Conservation (phyloP, 2,329 filamentous ascomycete species). For the Leptoxyphium fumago region DNA sequence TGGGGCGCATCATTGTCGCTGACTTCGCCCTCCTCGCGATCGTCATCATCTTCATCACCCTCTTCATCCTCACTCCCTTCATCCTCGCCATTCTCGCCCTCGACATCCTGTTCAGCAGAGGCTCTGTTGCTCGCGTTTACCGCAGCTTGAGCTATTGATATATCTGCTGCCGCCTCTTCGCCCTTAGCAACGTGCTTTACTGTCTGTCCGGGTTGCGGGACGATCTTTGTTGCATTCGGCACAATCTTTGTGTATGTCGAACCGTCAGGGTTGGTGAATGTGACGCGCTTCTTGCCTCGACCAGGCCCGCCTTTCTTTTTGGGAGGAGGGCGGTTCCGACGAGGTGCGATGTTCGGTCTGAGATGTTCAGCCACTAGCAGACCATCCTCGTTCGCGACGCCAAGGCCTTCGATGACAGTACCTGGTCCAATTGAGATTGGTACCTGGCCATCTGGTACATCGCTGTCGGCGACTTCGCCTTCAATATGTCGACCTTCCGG, state of each 20-base stretch:
- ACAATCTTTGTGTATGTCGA: constrained; percentile 25
- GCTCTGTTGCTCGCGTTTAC: constrained; percentile 18
- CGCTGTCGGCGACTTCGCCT: constrained; percentile 57
- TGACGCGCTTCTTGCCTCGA: constrained; percentile 62
- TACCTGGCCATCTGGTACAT: constrained; percentile 27
- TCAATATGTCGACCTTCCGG: constrained; percentile 66
- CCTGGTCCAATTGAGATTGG: constrained; percentile 39
- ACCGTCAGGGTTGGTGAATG: constrained; percentile 35
- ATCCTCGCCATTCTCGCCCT: constrained; percentile 30
- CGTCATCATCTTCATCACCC: constrained; percentile 33
- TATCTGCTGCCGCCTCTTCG: constrained; percentile 19
- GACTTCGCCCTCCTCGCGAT: constrained; percentile 22
- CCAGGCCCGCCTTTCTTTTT: constrained; percentile 64
- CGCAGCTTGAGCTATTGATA: constrained; percentile 29
- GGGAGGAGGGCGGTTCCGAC: constrained; percentile 60
- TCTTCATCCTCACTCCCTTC: constrained; percentile 34
- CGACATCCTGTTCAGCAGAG: constrained; percentile 25
- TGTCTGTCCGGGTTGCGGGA: constrained; percentile 18
- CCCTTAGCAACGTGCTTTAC: constrained; percentile 22
- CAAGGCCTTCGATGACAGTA: constrained; percentile 44
- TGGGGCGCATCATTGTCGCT: constrained; percentile 13
- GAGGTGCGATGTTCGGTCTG: constrained; percentile 17
- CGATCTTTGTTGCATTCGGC: constrained; percentile 23
- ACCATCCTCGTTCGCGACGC: constrained; percentile 46
- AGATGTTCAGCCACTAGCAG: constrained; percentile 36